Evolutionary conservation across 2,329 filamentous ascomycete genomes (phyloP), one percentile per base, ranked within the genome.

Genomic region (Epichloe sibirici): DNA sequence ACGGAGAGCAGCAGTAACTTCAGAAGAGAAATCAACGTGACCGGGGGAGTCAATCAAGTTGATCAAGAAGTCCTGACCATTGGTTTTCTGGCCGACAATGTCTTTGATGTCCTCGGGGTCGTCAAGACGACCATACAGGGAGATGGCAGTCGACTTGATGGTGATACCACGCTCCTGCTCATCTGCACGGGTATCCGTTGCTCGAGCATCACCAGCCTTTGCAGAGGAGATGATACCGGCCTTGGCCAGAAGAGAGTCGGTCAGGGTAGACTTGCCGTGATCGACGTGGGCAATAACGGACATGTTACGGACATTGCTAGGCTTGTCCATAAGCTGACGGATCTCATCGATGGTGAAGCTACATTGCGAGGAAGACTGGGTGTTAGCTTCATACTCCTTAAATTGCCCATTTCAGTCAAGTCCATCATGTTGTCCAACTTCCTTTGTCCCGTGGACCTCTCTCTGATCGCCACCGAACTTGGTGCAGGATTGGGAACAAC

Each of bases 211-310:
- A 75, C 93, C 93, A 66, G 93, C 93, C 79, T 97, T 97, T 67
- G 89, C 89, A 66, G 89, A 88, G 66, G 93, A 97, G 72, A 98
- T 96, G 71, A 98, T 98, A 91, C 93, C 93, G 69, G 91, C 91
- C 79, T 94, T 93, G 79, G 95, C 90, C 71, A 98, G 87, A 63
- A 98, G 88, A 67, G 93, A 97, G 78, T 98, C 93, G 84, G 91
- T 96, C 68, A 98, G 83, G 72, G 93, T 98, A 66, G 93, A 98
- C 79, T 98, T 98, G 81, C 93, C 93, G 84, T 98, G 93, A 77
- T 98, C 93, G 85, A 98, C 90, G 81, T 98, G 93, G 74, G 93
- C 93, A 89, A 97, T 97, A 74, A 98, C 93, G 79, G 90, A 96
- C 91, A 96, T 97, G 85, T 97, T 97, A 75, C 81, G 79, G 72